phyloP scores from a whole-genome alignment of 805 yeast genomes.

The Suhomyces sp. region DNA sequence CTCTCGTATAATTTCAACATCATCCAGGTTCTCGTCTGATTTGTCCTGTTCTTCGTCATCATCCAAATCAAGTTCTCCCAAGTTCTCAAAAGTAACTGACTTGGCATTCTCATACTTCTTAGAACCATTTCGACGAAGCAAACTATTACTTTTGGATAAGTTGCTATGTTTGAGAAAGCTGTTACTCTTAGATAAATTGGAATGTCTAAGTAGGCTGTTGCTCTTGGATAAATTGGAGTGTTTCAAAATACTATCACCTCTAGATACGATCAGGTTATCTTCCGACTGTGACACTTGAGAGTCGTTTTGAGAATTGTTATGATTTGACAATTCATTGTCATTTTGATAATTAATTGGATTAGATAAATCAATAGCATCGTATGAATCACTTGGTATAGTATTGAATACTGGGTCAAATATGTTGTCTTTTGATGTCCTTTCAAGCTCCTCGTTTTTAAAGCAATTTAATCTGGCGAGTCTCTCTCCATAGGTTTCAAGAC shows the following conservation, averaged over 20 bases:
- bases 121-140: conserved; percentile 5
- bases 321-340: conserved; percentile 7
- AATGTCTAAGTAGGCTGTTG: neutral
- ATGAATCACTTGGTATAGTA: neutral
- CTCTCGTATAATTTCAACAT: conserved; percentile 18
- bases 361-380: conserved; percentile 4
- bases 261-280: conserved; percentile 3
- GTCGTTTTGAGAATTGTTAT: conserved; percentile 8
- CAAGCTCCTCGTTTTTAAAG: conserved; percentile 81
- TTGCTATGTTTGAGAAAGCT: conserved; percentile 3
- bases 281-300: conserved; percentile 2
- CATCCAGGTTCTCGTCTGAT: conserved; percentile 12
- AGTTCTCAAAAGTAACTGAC: conserved; percentile 41
- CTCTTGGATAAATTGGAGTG: neutral
- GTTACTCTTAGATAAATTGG: conserved; percentile 2
- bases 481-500: conserved; percentile 87
- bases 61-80: conserved; percentile 26
- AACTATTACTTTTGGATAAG: conserved; percentile 7
- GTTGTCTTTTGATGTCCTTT: conserved; percentile 25
- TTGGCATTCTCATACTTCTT: conserved; percentile 19
- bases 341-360: conserved; percentile 10
- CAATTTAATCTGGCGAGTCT: conserved; percentile 89
- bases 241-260: neutral
- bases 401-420: conserved; percentile 5
- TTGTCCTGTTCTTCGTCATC: conserved; percentile 15